Base-by-base conservation (phyloP, 225 moss, liverwort and hornwort species). In the Marchantia polymorpha region DNA sequence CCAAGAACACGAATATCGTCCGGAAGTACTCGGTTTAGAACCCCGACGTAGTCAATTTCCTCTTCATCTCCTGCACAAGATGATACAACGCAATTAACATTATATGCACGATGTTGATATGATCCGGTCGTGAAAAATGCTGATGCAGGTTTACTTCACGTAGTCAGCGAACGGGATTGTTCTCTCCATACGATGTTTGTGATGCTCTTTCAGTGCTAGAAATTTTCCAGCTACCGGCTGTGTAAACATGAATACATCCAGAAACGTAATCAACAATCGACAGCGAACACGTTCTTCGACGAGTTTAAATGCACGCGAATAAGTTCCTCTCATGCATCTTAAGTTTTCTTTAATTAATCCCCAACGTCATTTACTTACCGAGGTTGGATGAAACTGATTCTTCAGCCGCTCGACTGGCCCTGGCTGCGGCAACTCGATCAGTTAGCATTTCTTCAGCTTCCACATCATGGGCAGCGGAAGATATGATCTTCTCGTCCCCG, bases 41-140 rank as follows among this genome's bases (percentile, higher is more conserved):
- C 90, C 64, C 92, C 93, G 54, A 94, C 94, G 83, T 94, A 99
- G 63, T 99, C 93, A 76, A 94, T 90, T 77, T 99, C 97, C 77
- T 84, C 76, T 6, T 80, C 79, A 77, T 77, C 61, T 82, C 64
- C 52, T 73, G 83, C 48, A 55, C 78, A 23, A 8, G 20, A 50
- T 17, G 50, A 39, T 39, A 5, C 2, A 39, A 39, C 39, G 39
- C 39, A 39, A 39, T 39, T 39, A 39, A 39, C 2, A 39, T 39
- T 39, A 39, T 39, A 39, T 39, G 39, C 39, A 39, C 5, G 39
- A 39, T 39, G 5, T 39, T 39, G 39, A 39, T 39, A 5, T 39
- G 39, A 39, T 39, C 39, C 39, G 39, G 3, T 5, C 39, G 39
- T 39, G 39, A 39, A 39, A 39, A 39, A 39, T 39, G 39, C 5